phyloP scores from a whole-genome alignment of 2,329 filamentous ascomycete genomes.

The Phialemoniopsis sp. region DNA sequence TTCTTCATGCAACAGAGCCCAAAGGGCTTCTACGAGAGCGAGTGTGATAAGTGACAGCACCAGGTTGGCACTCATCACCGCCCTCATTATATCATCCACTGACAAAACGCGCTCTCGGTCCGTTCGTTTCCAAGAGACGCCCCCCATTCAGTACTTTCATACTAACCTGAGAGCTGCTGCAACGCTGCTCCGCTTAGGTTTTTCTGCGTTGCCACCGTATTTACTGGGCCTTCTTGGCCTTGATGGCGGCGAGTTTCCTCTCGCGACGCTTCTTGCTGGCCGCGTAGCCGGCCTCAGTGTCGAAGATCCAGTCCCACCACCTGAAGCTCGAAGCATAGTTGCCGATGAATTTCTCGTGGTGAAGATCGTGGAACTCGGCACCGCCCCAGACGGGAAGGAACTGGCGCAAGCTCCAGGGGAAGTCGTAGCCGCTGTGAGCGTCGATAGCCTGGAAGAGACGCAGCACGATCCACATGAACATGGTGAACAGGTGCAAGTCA shows the following conservation, averaged over 20 bases:
- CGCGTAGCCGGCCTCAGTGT: constrained; percentile 89
- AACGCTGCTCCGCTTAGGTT: no score
- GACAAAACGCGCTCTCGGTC: no score
- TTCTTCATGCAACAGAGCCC: no score
- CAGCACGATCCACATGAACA: constrained; percentile 94
- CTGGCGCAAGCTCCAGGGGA: constrained; percentile 94
- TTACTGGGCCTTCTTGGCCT: constrained; percentile 66
- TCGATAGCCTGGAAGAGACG: constrained; percentile 97
- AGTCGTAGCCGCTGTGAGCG: constrained; percentile 95
- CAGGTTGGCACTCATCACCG: no score
- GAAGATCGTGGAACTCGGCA: constrained; percentile 91
- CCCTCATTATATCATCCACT: no score
- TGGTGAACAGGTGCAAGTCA: constrained; percentile 91
- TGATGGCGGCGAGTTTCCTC: constrained; percentile 63
- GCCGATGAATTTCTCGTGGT: constrained; percentile 98
- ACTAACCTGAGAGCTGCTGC: no score
- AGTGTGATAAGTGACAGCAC: no score
- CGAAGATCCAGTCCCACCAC: constrained; percentile 95
- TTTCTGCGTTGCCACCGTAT: constrained; percentile 3
- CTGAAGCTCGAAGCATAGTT: constrained; percentile 98
- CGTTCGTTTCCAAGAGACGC: no score
- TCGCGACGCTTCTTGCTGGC: constrained; percentile 81
- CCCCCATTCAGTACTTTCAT: no score
- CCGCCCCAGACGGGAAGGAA: constrained; percentile 98
- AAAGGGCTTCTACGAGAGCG: no score